These are phyloP conservation scores for Phytopythium montanum DNA, from an alignment of 352 stramenopile species.

Conservation along the genomic window DNA sequence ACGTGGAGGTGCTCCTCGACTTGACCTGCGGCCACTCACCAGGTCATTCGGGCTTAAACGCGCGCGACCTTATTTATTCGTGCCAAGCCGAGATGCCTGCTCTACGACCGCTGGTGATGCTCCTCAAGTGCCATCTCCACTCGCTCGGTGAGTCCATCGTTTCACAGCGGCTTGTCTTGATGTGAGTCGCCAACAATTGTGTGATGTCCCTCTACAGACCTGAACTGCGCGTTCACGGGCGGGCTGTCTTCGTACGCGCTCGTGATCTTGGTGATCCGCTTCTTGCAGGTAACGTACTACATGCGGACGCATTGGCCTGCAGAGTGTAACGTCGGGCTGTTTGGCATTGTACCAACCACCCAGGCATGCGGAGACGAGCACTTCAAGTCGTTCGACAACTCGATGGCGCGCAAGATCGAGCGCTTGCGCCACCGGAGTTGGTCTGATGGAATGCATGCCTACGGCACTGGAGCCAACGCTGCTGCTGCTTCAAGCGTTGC, in stretches of 20 bases:
- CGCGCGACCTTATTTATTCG: constrained; percentile 91
- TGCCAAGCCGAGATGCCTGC: constrained; percentile 90
- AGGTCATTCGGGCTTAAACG: constrained; percentile 92
- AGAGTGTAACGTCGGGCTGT: neutral
- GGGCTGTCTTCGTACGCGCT: constrained; percentile 96
- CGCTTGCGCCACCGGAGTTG: constrained; percentile 2
- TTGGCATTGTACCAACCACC: neutral
- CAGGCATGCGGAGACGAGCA: constrained; percentile 78
- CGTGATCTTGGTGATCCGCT: constrained; percentile 93
- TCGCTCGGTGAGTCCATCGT: constrained; percentile 31
- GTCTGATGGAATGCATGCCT: neutral
- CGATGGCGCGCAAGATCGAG: constrained; percentile 12
- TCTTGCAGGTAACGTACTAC: constrained; percentile 90
- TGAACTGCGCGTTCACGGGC: constrained; percentile 94
- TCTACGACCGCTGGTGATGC: constrained; percentile 91
- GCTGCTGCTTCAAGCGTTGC: neutral
- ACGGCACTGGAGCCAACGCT: neutral
- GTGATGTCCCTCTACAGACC: constrained; percentile 48
- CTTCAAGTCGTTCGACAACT: constrained; percentile 35
- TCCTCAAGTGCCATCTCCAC: constrained; percentile 90
- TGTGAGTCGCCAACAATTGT: constrained; percentile 11
- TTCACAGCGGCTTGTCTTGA: neutral
- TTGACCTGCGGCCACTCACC: constrained; percentile 94
- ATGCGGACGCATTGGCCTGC: neutral
- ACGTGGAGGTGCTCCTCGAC: constrained; percentile 81